Conservation (phyloP, 2,329 filamentous ascomycete genomes). For the Pseudogymnoascus sp. region DNA sequence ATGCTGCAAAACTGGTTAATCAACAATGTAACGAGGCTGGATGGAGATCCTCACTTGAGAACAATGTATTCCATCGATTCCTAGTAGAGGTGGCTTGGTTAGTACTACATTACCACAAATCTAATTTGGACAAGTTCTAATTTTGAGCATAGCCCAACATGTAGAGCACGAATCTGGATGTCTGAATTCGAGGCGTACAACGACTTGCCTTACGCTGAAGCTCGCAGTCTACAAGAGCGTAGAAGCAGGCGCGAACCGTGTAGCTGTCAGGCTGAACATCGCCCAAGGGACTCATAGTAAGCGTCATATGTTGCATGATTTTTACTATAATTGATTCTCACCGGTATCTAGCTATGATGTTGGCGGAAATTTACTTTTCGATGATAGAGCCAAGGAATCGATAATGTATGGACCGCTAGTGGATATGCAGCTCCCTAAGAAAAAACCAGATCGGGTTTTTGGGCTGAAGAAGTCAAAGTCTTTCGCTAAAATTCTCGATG, state of each 20-base stretch:
- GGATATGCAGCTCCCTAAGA: constrained; percentile 7
- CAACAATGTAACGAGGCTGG: neutral
- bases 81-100: constrained; percentile 14
- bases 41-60: neutral
- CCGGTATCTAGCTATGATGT: neutral
- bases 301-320: neutral
- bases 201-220: neutral
- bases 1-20: neutral
- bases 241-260: neutral
- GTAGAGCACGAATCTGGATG: constrained; percentile 12
- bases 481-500: constrained; percentile 10
- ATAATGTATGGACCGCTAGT: neutral
- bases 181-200: constrained; percentile 12
- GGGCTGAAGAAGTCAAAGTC: constrained; percentile 13
- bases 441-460: constrained; percentile 15
- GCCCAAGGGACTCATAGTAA: neutral
- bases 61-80: constrained; percentile 9
- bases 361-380: neutral
- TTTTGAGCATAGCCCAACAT: constrained; percentile 10
- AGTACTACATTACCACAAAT: neutral
- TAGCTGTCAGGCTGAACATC: neutral
- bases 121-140: constrained; percentile 4
- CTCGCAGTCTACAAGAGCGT: neutral
- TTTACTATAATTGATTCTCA: neutral
- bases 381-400: neutral